A percentile compares a stretch with the other conserved stretches of the same genome.
These are phyloP conservation scores for Apostasia shenzhenica DNA, from an alignment of 106 monocot genomes.

Conservation along the genomic window DNA sequence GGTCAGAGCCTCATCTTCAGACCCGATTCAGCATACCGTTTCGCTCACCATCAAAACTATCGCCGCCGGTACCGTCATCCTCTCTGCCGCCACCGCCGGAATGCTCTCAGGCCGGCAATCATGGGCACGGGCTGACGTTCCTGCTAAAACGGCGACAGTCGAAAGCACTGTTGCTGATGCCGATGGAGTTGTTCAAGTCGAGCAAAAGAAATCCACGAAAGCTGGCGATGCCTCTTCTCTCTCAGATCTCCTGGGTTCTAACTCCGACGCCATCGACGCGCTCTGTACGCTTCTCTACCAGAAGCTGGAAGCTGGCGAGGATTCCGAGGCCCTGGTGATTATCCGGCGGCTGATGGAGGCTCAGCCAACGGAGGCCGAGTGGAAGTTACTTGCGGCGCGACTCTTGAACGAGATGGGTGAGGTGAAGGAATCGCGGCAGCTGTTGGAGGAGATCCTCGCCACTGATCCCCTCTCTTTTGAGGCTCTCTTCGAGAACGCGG, in stretches of 20 bases:
- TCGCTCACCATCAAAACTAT: conserved; percentile 11
- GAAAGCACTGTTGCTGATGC: conserved; percentile 1
- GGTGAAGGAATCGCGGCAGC: conserved; percentile 21
- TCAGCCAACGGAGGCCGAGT: conserved; percentile 54
- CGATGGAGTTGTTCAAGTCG: conserved; percentile 2
- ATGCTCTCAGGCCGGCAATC: conserved; percentile 11
- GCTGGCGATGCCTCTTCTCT: not conserved
- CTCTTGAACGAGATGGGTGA: conserved; percentile 54
- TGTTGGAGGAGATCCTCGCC: conserved; percentile 60
- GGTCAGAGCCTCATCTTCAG: conserved; percentile 16
- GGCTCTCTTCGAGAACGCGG: conserved; percentile 63
- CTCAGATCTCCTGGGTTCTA: conserved; percentile 4
- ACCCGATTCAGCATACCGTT: conserved; percentile 5
- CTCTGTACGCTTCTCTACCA: conserved; percentile 39
- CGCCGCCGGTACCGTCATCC: conserved; percentile 21
- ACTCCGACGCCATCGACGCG: conserved; percentile 28
- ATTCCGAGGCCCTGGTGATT: conserved; percentile 36
- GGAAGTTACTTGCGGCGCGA: conserved; percentile 60
- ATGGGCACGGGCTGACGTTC: conserved; percentile 9
- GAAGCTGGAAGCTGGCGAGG: conserved; percentile 50
- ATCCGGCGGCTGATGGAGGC: conserved; percentile 29
- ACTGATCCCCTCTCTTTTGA: conserved; percentile 59
- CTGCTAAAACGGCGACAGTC: not conserved
- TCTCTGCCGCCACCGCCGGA: conserved; percentile 18
- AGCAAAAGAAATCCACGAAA: conserved; percentile 10